These are phyloP conservation scores for Articulospora tetracladia DNA, from an alignment of 495 filamentous ascomycete genomes.

Conservation along the genomic window DNA sequence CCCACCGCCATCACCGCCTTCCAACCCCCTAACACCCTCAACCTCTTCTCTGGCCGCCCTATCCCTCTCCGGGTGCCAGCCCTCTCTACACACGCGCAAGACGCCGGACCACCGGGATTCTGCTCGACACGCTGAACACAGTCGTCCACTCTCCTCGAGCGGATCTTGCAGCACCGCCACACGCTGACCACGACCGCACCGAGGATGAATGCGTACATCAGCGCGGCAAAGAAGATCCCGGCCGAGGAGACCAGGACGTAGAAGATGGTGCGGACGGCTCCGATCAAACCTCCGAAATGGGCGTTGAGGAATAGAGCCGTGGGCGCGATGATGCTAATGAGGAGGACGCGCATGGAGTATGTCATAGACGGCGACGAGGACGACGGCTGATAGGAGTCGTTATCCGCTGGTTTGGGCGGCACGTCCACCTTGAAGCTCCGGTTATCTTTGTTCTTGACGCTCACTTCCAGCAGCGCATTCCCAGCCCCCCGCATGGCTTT, in stretches of 20 bases:
- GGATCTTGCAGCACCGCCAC: neutral
- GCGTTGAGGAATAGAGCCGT: slow-evolving; percentile 3
- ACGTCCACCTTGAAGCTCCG: neutral
- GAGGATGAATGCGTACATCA: neutral
- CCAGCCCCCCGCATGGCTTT: too few relatives aligned
- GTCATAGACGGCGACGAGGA: slow-evolving; percentile 10
- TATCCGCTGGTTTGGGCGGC: neutral
- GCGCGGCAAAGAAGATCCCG: neutral
- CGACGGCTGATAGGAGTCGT: neutral
- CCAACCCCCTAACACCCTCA: neutral
- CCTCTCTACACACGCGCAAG: neutral
- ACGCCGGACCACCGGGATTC: neutral
- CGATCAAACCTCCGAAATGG: neutral
- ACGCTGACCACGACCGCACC: neutral
- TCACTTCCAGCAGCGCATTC: neutral
- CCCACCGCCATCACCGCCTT: neutral
- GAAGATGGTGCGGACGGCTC: neutral
- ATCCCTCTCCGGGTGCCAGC: neutral
- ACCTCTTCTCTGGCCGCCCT: neutral
- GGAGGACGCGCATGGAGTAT: neutral
- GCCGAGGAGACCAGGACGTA: too few relatives aligned
- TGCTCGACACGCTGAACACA: neutral
- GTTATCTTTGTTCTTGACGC: neutral
- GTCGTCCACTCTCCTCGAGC: neutral
- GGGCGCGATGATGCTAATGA: slow-evolving; percentile 10